Percentiles rank a stretch among this genome's conserved stretches.
Conservation (phyloP, 208 protist genomes). For the Trypanosoma lewisi region DNA sequence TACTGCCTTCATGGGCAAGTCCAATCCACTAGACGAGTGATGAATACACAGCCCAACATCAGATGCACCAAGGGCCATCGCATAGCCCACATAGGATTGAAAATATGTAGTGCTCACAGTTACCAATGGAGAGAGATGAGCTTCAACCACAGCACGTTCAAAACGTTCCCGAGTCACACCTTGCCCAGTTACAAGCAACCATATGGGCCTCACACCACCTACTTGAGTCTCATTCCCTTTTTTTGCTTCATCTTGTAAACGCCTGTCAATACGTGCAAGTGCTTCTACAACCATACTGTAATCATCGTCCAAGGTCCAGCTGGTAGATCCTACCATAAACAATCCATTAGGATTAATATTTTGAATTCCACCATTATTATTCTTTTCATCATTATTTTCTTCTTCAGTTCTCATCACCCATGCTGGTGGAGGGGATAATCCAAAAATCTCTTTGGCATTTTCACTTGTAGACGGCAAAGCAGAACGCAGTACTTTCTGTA, state of each 20-base stretch:
- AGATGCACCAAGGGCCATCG: constrained; percentile 79
- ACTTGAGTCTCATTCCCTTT: background rate
- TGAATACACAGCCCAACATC: constrained; percentile 96
- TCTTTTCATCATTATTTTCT: background rate
- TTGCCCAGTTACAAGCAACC: constrained; percentile 84
- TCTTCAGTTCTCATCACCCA: constrained; percentile 39
- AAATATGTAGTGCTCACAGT: constrained; percentile 91
- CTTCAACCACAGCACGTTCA: constrained; percentile 50
- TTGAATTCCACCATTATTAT: background rate
- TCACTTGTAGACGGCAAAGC: constrained; percentile 2
- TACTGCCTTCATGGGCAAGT: constrained; percentile 98
- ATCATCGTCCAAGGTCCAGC: constrained; percentile 97
- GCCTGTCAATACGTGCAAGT: constrained; percentile 76
- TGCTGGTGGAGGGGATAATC: constrained; percentile 55
- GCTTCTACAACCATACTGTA: constrained; percentile 93
- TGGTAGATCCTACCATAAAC: constrained; percentile 92
- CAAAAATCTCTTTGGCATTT: constrained; percentile 32
- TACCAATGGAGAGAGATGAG: constrained; percentile 60
- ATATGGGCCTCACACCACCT: constrained; percentile 31
- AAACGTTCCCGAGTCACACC: constrained; percentile 56
- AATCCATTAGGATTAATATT: constrained; percentile 28
- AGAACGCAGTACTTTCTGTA: constrained; percentile 53
- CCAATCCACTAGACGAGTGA: constrained; percentile 91
- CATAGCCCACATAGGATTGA: constrained; percentile 92
- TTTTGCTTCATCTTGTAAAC: constrained; percentile 31